Evolutionary conservation across 768 basidiomycete species (phyloP), one percentile per base, ranked within the genome.

Genomic region (Coprinopsis marcescibilis): DNA sequence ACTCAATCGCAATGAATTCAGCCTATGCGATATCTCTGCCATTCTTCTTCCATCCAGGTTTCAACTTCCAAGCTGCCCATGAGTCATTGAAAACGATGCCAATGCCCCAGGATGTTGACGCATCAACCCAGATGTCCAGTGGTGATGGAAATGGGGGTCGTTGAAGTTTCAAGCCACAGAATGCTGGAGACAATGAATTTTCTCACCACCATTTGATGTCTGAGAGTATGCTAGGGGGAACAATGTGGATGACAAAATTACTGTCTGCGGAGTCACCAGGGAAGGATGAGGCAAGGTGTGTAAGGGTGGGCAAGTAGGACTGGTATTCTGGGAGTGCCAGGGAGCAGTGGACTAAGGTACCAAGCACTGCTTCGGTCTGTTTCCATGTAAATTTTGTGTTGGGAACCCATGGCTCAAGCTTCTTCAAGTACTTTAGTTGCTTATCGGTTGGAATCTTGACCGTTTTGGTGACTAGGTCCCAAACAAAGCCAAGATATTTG

Each of bases 101-200:
- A 21, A 73, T 61, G 6, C 71, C 71, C 62, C 63, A 70, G 0
- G 52, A 56, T 0, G 67, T 70, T 1, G 65, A 68, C 0, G 67
- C 66, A 46, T 70, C 69, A 3, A 68, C 66, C 32, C 36, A 70
- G 8, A 70, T 37, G 0, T 44, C 48, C 1, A 56, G 32, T 29
- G 60, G 55, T 1, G 15, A 23, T 0, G 51, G 11, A 0, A 51
- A 41, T 0, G 32, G 34, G 14, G 32, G 27, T 3, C 50, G 45
- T 1, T n/a, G 11, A 13, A 67, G 56, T 13, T 11, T 5, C 0
- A 47, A 44, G 0, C 62, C 49, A 11, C 24, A 42, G 1, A 33
- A n/a, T 2, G 6, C 4, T 0, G 55, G 33, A 3, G 26, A 11
- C 0, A 23, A 13, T 0, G 67, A 52, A 0, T 17, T 24, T 0